Evolutionary conservation across 148 eudicot species (phyloP).

Genomic region (Pharnaceum exiguum): DNA sequence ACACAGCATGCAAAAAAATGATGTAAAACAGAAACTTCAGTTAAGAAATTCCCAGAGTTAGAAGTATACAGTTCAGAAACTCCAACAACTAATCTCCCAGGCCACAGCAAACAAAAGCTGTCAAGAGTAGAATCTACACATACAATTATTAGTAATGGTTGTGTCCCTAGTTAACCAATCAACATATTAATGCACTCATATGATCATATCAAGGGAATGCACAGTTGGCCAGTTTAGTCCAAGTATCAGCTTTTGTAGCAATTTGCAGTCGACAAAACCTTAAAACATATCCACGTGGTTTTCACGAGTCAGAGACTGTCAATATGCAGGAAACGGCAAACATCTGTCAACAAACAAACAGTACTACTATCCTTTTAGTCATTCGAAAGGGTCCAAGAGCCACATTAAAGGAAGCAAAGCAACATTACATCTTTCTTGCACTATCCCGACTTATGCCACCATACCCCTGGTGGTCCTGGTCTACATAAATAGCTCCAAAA

Average conservation of each 20-base stretch:
- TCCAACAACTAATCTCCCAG: too few relatives aligned
- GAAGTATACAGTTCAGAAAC: too few relatives aligned
- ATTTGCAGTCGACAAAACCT: conserved; percentile 14
- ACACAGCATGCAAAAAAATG: too few relatives aligned
- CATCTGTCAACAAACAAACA: conserved; percentile 10
- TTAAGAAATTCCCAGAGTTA: too few relatives aligned
- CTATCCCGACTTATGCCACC: background rate
- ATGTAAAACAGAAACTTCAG: too few relatives aligned
- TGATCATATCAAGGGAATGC: too few relatives aligned
- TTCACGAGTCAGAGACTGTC: conserved; percentile 22
- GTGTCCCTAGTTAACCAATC: background rate
- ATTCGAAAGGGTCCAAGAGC: conserved; percentile 13
- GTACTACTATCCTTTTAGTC: conserved; percentile 2
- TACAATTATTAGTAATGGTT: too few relatives aligned
- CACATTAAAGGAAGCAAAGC: background rate
- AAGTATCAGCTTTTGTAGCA: conserved; percentile 8
- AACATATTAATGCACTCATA: too few relatives aligned
- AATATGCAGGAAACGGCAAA: conserved; percentile 15
- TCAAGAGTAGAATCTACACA: too few relatives aligned
- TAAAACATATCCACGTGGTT: conserved; percentile 25
- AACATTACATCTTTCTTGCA: conserved; percentile 11
- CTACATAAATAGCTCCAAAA: conserved; percentile 25
- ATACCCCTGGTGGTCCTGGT: conserved; percentile 23
- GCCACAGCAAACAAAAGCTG: too few relatives aligned
- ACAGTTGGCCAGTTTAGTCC: conserved; percentile 10